A percentile compares a stretch with the other conserved stretches of the same genome.
Evolutionary conservation across 352 stramenopile species (phyloP).

Genomic region (Phytophthora pinifolia): DNA sequence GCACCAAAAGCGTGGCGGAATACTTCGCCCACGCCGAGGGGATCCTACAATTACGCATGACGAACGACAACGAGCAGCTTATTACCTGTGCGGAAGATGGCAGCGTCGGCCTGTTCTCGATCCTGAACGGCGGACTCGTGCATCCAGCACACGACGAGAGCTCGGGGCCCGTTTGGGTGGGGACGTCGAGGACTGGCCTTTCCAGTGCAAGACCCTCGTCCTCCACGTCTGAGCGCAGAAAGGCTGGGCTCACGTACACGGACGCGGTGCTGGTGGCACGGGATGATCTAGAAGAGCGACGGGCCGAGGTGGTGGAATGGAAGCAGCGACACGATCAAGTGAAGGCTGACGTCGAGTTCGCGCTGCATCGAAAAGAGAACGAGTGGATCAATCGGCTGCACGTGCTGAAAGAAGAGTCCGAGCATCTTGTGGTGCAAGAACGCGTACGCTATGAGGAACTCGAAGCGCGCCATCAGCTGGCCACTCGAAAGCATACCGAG

Average conservation of each 20-base stretch:
- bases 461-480: slow-evolving; percentile 67
- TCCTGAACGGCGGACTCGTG: slow-evolving; percentile 24
- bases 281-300: slow-evolving; percentile 79
- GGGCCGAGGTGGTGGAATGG: slow-evolving; percentile 49
- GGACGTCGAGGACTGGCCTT: slow-evolving; percentile 9
- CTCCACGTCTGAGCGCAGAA: slow-evolving; percentile 20
- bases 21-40: slow-evolving; percentile 60
- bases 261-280: slow-evolving; percentile 71
- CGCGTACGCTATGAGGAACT: slow-evolving; percentile 78
- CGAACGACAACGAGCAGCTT: slow-evolving; percentile 62
- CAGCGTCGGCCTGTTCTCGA: slow-evolving; percentile 57
- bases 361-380: slow-evolving; percentile 83
- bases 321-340: slow-evolving; percentile 77
- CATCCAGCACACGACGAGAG: slow-evolving; percentile 11
- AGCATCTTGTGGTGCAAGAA: slow-evolving; percentile 77
- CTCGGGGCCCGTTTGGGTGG: not conserved
- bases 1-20: slow-evolving; percentile 39
- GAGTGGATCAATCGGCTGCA: slow-evolving; percentile 86
- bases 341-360: slow-evolving; percentile 83
- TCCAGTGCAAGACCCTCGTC: slow-evolving; percentile 21
- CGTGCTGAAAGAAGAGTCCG: slow-evolving; percentile 76
- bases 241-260: slow-evolving; percentile 15
- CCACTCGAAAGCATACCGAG: slow-evolving; percentile 69
- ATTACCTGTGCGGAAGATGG: slow-evolving; percentile 65
- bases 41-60: slow-evolving; percentile 72